Evolutionary conservation across 176 grass and related monocot genomes (phyloP).

Genomic region (Juncus effusus): DNA sequence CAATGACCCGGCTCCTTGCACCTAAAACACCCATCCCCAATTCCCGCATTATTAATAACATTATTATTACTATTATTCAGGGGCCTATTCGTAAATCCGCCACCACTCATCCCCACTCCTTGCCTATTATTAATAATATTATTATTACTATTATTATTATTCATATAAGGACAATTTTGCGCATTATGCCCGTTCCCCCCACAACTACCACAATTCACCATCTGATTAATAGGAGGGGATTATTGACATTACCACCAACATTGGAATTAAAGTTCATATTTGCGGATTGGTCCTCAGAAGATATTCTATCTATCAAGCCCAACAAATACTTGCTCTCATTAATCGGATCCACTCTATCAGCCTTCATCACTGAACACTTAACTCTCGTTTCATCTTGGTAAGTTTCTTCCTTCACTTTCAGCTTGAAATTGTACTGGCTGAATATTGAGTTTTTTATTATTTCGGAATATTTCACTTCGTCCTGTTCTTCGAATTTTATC

Average conservation of each 20-base stretch:
- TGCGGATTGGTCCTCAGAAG: conserved; percentile 33
- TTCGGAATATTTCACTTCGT: conserved; percentile 44
- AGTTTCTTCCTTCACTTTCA: conserved; percentile 74
- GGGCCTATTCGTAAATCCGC: conserved; percentile 23
- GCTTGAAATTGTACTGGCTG: conserved; percentile 64
- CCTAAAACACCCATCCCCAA: conserved; percentile 44
- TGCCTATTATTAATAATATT: too few species aligned
- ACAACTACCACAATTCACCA: conserved; percentile 35
- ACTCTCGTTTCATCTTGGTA: conserved; percentile 54
- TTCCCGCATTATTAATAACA: neutral
- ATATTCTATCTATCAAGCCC: conserved; percentile 38
- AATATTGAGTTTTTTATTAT: conserved; percentile 46
- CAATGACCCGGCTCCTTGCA: conserved; percentile 67
- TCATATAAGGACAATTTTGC: conserved; percentile 41
- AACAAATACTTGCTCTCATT: conserved; percentile 52
- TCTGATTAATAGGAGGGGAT: conserved; percentile 27
- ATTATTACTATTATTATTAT: neutral
- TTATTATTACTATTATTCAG: too few species aligned
- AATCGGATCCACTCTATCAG: conserved; percentile 50
- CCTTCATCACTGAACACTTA: conserved; percentile 47
- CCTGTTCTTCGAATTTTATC: conserved; percentile 50
- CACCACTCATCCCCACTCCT: conserved; percentile 28
- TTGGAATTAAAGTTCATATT: conserved; percentile 21
- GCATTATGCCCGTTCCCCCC: conserved; percentile 42
- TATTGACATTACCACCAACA: conserved; percentile 2